A percentile compares a stretch with the other conserved stretches of the same genome.
Conservation (phyloP, 768 basidiomycete species). For the Lyophyllum semitale region DNA sequence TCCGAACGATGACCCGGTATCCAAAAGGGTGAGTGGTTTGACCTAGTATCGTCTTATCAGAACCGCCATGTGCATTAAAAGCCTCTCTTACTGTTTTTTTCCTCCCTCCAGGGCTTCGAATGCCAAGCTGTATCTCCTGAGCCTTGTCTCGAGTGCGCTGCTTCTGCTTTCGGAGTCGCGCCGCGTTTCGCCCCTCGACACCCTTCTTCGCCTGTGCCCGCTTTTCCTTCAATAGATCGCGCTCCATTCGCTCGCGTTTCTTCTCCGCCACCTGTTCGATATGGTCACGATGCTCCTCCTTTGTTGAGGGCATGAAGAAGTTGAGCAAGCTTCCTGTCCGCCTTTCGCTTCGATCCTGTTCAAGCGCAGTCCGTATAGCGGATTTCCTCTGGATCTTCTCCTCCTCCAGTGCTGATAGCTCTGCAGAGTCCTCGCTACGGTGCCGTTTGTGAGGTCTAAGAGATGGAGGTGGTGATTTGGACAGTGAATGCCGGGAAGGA, state of each 20-base stretch:
- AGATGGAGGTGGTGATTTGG: background rate
- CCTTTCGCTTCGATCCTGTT: background rate
- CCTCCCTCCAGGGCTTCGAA: constrained; percentile 10
- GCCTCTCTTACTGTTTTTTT: constrained; percentile 11
- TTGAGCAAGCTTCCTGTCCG: background rate
- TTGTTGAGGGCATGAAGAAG: background rate
- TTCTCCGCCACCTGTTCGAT: background rate
- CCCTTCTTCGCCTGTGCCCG: background rate
- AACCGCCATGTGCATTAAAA: background rate
- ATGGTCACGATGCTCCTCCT: background rate
- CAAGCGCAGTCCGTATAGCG: background rate
- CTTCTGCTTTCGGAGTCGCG: constrained; percentile 2
- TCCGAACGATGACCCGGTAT: background rate
- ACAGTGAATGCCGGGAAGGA: too few relatives aligned
- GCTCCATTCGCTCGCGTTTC: background rate
- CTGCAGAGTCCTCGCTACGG: background rate
- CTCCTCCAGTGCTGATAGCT: background rate
- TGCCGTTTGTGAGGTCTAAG: too few relatives aligned
- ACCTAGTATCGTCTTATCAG: background rate
- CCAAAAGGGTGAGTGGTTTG: background rate
- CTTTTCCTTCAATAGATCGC: background rate
- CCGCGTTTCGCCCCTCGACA: constrained; percentile 1
- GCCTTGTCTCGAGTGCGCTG: constrained; percentile 1
- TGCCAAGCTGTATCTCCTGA: constrained; percentile 5
- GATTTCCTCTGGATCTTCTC: background rate